Conservation (phyloP, 371 early-diverging fungal genomes). For the Actinomortierella ambigua region DNA sequence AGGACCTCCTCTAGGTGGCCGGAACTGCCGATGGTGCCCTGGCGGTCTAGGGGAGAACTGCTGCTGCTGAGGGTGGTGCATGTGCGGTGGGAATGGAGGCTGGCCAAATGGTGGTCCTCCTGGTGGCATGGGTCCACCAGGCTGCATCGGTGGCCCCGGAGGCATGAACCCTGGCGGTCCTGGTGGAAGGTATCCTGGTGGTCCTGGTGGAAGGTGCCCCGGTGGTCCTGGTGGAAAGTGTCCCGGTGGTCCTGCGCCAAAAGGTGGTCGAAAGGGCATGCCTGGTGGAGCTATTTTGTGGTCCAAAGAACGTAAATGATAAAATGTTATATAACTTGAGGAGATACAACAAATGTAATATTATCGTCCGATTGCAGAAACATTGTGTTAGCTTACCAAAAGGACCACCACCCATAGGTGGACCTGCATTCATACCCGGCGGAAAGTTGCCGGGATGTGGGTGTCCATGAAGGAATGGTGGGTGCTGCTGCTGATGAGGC, state of each 20-base stretch:
- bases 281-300: too few relatives aligned
- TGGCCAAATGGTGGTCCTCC: neutral
- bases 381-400: too few relatives aligned
- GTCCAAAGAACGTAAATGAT: too few relatives aligned
- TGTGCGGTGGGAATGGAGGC: conserved; percentile 13
- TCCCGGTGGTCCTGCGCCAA: conserved; percentile 1
- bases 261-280: too few relatives aligned
- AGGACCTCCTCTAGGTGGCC: conserved; percentile 19
- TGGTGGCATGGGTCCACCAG: neutral
- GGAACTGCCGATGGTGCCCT: conserved; percentile 11
- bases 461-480: conserved; percentile 9
- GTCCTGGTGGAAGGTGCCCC: too few relatives aligned
- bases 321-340: too few relatives aligned
- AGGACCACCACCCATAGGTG: too few relatives aligned
- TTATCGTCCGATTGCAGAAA: too few relatives aligned
- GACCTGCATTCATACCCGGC: too few relatives aligned
- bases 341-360: too few relatives aligned
- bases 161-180: conserved; percentile 10
- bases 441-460: too few relatives aligned
- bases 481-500: conserved; percentile 4
- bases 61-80: conserved; percentile 16
- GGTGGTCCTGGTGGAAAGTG: conserved; percentile 11
- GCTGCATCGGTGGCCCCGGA: conserved; percentile 9
- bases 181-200: conserved; percentile 21
- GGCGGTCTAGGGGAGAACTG: neutral